Evolutionary conservation across 2,329 filamentous ascomycete genomes (phyloP).

Genomic region (Lomentospora prolificans): DNA sequence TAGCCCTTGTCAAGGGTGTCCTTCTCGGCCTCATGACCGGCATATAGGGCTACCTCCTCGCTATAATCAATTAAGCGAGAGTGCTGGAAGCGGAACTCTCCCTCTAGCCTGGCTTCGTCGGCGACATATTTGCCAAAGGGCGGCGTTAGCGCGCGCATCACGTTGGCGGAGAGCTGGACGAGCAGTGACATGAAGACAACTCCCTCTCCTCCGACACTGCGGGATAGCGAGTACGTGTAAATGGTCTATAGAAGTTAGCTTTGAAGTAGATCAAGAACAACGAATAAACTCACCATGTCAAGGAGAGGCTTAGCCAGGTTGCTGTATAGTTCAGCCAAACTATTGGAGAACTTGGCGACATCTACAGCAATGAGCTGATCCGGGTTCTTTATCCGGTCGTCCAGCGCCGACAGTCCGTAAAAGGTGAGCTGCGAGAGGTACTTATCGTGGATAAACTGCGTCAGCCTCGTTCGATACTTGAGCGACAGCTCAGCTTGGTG

Average conservation of each 20-base stretch:
- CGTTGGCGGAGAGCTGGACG: slow-evolving; percentile 82
- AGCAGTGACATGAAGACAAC: slow-evolving; percentile 91
- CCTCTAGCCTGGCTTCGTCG: slow-evolving; percentile 87
- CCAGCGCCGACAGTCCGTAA: slow-evolving; percentile 87
- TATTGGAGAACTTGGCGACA: slow-evolving; percentile 92
- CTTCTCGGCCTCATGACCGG: slow-evolving; percentile 88
- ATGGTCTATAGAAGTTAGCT: slow-evolving; percentile 46
- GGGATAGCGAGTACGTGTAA: slow-evolving; percentile 88
- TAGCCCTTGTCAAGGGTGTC: slow-evolving; percentile 96
- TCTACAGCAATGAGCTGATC: slow-evolving; percentile 97
- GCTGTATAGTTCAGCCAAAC: slow-evolving; percentile 87
- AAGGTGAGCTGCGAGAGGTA: slow-evolving; percentile 98
- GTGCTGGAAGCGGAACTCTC: slow-evolving; percentile 93
- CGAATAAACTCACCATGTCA: slow-evolving; percentile 58
- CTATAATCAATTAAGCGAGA: slow-evolving; percentile 90
- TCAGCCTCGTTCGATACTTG: slow-evolving; percentile 85
- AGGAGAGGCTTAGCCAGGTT: slow-evolving; percentile 91
- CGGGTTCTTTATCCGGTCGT: slow-evolving; percentile 96
- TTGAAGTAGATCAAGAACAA: too few species aligned
- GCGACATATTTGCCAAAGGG: slow-evolving; percentile 97
- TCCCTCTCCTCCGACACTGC: slow-evolving; percentile 91
- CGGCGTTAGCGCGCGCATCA: slow-evolving; percentile 90
- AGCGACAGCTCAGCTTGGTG: slow-evolving; percentile 92
- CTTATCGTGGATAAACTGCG: slow-evolving; percentile 89
- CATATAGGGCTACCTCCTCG: slow-evolving; percentile 88